These are phyloP conservation scores for Fragilariopsis cylindrus DNA, from an alignment of 108 stramenopile species.

Conservation along the genomic window DNA sequence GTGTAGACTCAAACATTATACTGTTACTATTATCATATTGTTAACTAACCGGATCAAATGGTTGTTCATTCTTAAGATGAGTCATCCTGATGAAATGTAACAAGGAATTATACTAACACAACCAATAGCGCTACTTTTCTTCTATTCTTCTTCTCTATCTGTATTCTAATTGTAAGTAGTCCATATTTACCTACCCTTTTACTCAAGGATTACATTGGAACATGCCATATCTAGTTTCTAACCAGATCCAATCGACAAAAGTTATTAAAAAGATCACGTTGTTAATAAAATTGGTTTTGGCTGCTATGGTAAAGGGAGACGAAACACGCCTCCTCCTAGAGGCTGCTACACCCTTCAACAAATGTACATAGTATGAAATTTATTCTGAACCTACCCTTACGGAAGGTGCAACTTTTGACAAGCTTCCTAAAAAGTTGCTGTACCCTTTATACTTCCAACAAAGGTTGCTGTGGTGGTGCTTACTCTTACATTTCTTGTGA, in stretches of 20 bases:
- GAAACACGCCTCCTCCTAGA: slow-evolving; percentile 65
- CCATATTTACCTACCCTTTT: too few relatives aligned
- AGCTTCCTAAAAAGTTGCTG: slow-evolving; percentile 86
- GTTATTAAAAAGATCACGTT: slow-evolving; percentile 99
- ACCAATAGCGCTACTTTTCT: too few relatives aligned
- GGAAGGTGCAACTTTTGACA: slow-evolving; percentile 75
- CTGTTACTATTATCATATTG: too few relatives aligned
- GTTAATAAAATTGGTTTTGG: slow-evolving; percentile 99
- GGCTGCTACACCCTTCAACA: slow-evolving; percentile 78
- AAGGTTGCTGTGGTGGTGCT: slow-evolving; percentile 99
- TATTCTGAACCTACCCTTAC: slow-evolving; percentile 55
- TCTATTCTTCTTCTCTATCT: too few relatives aligned
- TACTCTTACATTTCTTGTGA: slow-evolving; percentile 94
- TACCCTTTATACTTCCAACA: slow-evolving; percentile 94
- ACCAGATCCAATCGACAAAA: slow-evolving; percentile 97
- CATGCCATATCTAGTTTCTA: slow-evolving; percentile 59
- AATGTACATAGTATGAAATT: slow-evolving; percentile 64
- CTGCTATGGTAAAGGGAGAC: slow-evolving; percentile 99
- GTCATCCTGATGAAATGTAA: too few relatives aligned
- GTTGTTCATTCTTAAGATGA: too few relatives aligned
- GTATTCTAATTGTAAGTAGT: too few relatives aligned
- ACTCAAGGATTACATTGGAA: too few relatives aligned
- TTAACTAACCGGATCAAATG: too few relatives aligned
- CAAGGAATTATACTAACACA: too few relatives aligned
- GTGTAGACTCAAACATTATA: too few relatives aligned